phyloP scores from a whole-genome alignment of 2,329 filamentous ascomycete species.

The Pseudogymnoascus sp. region DNA sequence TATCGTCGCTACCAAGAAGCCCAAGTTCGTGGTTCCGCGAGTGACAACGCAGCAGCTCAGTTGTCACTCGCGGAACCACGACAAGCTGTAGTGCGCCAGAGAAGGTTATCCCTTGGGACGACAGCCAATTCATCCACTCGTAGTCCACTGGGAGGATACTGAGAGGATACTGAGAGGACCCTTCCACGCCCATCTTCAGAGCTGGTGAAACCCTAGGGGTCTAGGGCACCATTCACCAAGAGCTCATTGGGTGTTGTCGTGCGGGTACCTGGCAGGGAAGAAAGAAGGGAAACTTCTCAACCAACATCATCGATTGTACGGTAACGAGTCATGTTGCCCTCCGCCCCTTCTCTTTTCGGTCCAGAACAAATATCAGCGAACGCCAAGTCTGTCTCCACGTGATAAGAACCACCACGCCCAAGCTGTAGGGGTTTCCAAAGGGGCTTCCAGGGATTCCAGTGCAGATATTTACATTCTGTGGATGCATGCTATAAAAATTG shows the following conservation, averaged over 20 bases:
- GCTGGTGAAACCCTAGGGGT: constrained; percentile 6
- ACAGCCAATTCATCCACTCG: not conserved
- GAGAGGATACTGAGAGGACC: not conserved
- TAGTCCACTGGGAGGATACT: not conserved
- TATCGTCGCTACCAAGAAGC: not conserved
- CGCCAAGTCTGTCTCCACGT: not conserved
- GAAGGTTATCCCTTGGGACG: not conserved
- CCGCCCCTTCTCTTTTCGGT: not conserved
- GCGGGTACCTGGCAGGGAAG: constrained; percentile 8
- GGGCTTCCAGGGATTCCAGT: not conserved
- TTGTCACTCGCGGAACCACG: too few relatives aligned
- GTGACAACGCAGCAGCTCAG: not conserved
- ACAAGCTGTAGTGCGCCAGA: not conserved
- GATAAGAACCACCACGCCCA: not conserved
- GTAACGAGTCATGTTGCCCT: constrained; percentile 4
- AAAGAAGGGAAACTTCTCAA: not conserved
- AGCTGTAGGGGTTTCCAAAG: not conserved
- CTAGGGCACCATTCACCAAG: not conserved
- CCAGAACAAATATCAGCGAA: not conserved
- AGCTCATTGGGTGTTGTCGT: not conserved
- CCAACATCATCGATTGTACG: not conserved
- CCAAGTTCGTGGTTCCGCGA: not conserved
- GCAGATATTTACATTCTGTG: not conserved
- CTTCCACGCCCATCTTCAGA: not conserved
- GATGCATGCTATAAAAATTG: not conserved